These are phyloP conservation scores for Amniculicola lignicola DNA, from an alignment of 495 filamentous ascomycete species.

Conservation along the genomic window DNA sequence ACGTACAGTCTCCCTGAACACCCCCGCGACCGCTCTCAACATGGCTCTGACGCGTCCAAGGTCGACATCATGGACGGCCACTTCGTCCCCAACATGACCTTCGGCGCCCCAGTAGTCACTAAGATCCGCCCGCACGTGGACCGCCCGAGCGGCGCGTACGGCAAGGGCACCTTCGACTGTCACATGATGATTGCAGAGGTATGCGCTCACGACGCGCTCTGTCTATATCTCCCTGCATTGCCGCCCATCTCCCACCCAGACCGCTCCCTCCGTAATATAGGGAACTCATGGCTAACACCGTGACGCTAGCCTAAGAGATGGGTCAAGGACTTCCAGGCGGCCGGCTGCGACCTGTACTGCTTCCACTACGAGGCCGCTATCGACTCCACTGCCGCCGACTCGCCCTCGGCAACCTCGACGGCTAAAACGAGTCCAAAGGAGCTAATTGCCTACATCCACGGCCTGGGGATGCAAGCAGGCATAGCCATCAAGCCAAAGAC, in stretches of 20 bases:
- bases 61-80: slow-evolving; percentile 66
- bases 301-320: slow-evolving; percentile 82
- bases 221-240: slow-evolving; percentile 22
- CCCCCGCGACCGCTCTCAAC: slow-evolving; percentile 1
- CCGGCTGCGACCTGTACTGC: slow-evolving; percentile 96
- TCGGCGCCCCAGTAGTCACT: slow-evolving; percentile 89
- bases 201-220: slow-evolving; percentile 23
- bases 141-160: slow-evolving; percentile 53
- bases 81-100: slow-evolving; percentile 98
- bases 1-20: slow-evolving; percentile 51
- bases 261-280: slow-evolving; percentile 29
- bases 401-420: slow-evolving; percentile 63
- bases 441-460: slow-evolving; percentile 86
- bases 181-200: slow-evolving; percentile 99
- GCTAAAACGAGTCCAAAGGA: slow-evolving; percentile 72
- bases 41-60: slow-evolving; percentile 29
- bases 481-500: slow-evolving; percentile 96
- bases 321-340: slow-evolving; percentile 89
- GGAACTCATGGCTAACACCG: slow-evolving; percentile 14
- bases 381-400: slow-evolving; percentile 74
- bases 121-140: slow-evolving; percentile 85
- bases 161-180: slow-evolving; percentile 93
- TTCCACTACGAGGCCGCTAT: slow-evolving; percentile 99
- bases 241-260: slow-evolving; percentile 12
- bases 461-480: slow-evolving; percentile 81